Evolutionary conservation across 179 eudicot species (phyloP), one percentile per base, ranked within the genome.

Genomic region (Amaranthus tricolor): DNA sequence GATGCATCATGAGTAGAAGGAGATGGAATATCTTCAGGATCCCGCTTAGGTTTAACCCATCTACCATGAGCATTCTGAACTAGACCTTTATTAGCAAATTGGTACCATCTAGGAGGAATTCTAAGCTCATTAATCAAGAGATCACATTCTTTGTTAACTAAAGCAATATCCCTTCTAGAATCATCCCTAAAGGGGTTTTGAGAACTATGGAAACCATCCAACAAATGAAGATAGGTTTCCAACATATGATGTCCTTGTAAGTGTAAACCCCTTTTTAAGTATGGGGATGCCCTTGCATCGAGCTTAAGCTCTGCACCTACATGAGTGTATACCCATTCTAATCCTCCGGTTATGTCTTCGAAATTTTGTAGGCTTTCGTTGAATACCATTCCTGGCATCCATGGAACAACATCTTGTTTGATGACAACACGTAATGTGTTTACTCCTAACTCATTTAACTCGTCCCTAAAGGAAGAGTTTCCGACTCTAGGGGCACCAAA

Each of bases 401-500:
- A 74, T 13, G 91, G 94, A 64, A 90, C 88, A 0, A 90, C 56
- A 21, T 90, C 96, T 63, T 90, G 96, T 61, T 85, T 87, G 1
- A 86, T 12, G 4, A 86, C 85, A 44, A 89, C 80, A 4, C 96
- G 85, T 9, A 90, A 55, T 0, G 88, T 84, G 44, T 86, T 91
- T 5, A 91, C 94, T 0, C 94, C 91, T 79, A 83, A 72, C 52
- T 78, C 82, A 12, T 86, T 70, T 11, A 91, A 51, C 69, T 91
- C 94, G n/a, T 90, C 87, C 45, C 91, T 82, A 20, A 91, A 91
- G 6, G 85, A 89, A 0, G 85, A 80, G 82, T 91, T 91, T 2
- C 97, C 94, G 9, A 91, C 94, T 67, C 97, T 83, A 0, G 97
- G 97, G 4, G 97, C 83, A 14, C 84, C 97, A 52, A 87, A 91